Conservation (phyloP, 352 stramenopile species). For the Phytophthora vignae region DNA sequence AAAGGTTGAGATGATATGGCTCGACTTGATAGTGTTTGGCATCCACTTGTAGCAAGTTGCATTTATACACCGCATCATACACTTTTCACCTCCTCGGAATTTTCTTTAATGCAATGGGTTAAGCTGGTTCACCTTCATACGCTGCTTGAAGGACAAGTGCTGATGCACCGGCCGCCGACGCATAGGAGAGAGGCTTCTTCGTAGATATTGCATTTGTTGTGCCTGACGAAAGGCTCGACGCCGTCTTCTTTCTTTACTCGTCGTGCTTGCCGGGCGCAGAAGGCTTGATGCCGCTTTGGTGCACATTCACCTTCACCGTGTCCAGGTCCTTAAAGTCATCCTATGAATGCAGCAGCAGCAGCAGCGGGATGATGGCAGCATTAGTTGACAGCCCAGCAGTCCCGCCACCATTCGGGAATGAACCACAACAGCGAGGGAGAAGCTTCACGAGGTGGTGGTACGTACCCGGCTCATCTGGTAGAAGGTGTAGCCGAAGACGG, state of each 20-base stretch:
- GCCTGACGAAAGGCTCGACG: not conserved
- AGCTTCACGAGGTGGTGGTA: no score
- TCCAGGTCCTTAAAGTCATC: constrained; percentile 87
- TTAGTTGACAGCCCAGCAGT: not conserved
- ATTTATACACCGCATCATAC: not conserved
- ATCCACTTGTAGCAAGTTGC: not conserved
- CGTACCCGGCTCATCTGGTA: constrained; percentile 84
- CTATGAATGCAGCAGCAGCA: constrained; percentile 33
- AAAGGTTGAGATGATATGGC: not conserved
- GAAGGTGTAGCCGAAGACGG: constrained; percentile 83
- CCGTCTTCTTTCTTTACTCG: constrained; percentile 6
- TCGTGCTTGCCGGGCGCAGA: constrained; percentile 67
- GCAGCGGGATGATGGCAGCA: not conserved
- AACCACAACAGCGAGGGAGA: constrained; percentile 1
- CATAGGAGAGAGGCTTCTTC: not conserved
- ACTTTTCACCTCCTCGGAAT: not conserved
- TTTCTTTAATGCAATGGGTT: not conserved
- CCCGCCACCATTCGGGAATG: not conserved
- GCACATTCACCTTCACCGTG: constrained; percentile 82
- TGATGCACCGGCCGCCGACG: not conserved
- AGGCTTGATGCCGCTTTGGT: constrained; percentile 81
- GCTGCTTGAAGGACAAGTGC: not conserved
- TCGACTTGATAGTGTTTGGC: not conserved
- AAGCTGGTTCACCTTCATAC: not conserved
- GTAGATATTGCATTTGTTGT: not conserved